These are phyloP conservation scores for Solanum pimpinellifolium DNA, from an alignment of 257 asterid species.

Conservation along the genomic window DNA sequence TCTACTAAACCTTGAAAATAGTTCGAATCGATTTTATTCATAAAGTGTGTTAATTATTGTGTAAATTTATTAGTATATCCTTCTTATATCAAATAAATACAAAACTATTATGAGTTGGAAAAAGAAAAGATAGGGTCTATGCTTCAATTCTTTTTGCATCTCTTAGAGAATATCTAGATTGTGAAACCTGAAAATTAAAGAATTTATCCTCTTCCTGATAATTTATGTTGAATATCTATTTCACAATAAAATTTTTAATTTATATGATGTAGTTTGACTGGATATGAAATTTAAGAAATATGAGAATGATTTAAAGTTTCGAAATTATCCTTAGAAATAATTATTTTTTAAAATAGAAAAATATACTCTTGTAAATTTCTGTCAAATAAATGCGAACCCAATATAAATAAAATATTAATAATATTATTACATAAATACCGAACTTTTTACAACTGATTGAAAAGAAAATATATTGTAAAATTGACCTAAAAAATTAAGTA, in stretches of 20 bases:
- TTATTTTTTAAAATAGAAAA: neutral
- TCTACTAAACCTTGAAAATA: neutral
- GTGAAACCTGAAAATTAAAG: neutral
- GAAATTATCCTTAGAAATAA: neutral
- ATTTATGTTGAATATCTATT: neutral
- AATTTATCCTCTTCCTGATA: neutral
- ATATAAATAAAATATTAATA: neutral
- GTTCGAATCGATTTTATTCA: neutral
- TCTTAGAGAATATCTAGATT: neutral
- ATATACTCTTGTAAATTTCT: neutral
- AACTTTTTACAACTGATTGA: neutral
- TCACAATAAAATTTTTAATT: neutral
- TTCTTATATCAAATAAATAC: neutral
- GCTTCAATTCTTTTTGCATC: neutral
- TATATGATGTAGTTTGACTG: neutral
- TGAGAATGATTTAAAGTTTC: neutral
- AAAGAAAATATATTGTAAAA: neutral
- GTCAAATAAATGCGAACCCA: neutral
- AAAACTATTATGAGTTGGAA: neutral
- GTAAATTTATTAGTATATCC: neutral
- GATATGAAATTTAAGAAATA: neutral
- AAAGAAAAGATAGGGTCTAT: neutral
- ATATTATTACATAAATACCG: neutral
- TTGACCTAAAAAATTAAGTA: neutral
- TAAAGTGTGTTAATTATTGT: neutral